Percentiles rank a stretch among this genome's conserved stretches.
Evolutionary conservation across 768 basidiomycete genomes (phyloP).

Genomic region (Pleurotus djamor): DNA sequence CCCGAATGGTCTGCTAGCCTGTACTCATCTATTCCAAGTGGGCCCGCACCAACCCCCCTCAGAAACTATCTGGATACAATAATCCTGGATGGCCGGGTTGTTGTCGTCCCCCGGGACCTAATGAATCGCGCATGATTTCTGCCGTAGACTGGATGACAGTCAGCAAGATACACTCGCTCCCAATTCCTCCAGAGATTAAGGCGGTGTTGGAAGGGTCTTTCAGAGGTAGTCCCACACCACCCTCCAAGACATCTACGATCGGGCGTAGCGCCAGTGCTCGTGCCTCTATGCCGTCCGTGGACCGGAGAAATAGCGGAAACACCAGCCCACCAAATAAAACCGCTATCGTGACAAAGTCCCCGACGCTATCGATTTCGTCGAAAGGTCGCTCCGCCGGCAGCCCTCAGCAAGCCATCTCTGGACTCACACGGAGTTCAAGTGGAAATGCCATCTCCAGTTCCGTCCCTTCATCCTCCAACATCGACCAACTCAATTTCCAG

Average conservation of each 20-base stretch:
- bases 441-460: conserved; percentile 39
- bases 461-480: conserved; percentile 40
- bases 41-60: conserved; percentile 58
- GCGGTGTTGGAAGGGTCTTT: conserved; percentile 56
- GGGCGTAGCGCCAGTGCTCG: conserved; percentile 23
- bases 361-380: conserved; percentile 26
- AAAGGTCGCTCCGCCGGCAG: conserved; percentile 55
- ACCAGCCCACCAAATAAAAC: conserved; percentile 40
- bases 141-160: conserved; percentile 82
- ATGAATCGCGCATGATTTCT: conserved; percentile 61
- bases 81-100: conserved; percentile 89
- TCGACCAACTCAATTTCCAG: conserved; percentile 39
- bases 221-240: conserved; percentile 29
- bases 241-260: conserved; percentile 20
- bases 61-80: conserved; percentile 53
- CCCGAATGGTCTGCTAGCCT: conserved; percentile 16
- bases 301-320: conserved; percentile 46
- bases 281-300: conserved; percentile 27
- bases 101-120: conserved; percentile 68
- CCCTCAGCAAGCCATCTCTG: conserved; percentile 41
- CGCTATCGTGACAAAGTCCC: conserved; percentile 26
- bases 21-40: conserved; percentile 45
- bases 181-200: conserved; percentile 73
- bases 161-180: conserved; percentile 68
- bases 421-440: conserved; percentile 40